Evolutionary conservation across 192 early-diverging fungal genomes (phyloP).

Genomic region (Pilaira anomala): DNA sequence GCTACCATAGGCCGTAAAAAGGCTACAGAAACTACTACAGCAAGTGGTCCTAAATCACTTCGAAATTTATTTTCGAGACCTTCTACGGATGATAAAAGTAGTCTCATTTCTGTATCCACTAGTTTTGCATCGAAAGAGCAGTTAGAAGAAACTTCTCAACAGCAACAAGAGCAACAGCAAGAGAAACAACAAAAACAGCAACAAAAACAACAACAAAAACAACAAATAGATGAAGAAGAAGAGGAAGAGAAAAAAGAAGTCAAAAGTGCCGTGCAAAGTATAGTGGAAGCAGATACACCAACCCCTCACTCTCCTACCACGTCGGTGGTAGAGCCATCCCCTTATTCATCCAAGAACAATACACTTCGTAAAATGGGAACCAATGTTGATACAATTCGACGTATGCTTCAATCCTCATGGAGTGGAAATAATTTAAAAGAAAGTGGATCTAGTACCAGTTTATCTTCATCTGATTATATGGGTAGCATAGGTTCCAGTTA

Average conservation of each 20-base stretch:
- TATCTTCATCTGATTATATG: constrained; percentile 5
- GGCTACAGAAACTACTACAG: too few relatives aligned
- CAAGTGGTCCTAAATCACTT: too few relatives aligned
- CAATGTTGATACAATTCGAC: constrained; percentile 20
- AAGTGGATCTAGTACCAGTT: constrained; percentile 17
- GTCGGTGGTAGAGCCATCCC: background rate
- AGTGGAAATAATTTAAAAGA: constrained; percentile 18
- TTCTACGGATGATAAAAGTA: background rate
- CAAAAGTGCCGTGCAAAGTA: background rate
- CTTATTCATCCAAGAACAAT: constrained; percentile 9
- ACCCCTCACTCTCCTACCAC: background rate
- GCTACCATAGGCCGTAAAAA: constrained; percentile 7
- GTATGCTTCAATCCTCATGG: constrained; percentile 31
- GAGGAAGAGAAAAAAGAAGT: background rate
- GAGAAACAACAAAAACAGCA: too few relatives aligned
- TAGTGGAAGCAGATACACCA: background rate
- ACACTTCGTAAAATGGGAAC: constrained; percentile 5
- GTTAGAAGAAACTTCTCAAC: too few relatives aligned
- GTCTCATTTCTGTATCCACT: too few relatives aligned
- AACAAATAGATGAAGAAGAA: background rate
- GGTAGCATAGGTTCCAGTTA: constrained; percentile 4
- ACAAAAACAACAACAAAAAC: background rate
- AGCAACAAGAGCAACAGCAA: background rate
- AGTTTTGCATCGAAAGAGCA: too few relatives aligned
- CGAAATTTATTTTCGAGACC: background rate